These are phyloP conservation scores for Solanum rostratum DNA, from an alignment of 257 asterid genomes.

Conservation along the genomic window DNA sequence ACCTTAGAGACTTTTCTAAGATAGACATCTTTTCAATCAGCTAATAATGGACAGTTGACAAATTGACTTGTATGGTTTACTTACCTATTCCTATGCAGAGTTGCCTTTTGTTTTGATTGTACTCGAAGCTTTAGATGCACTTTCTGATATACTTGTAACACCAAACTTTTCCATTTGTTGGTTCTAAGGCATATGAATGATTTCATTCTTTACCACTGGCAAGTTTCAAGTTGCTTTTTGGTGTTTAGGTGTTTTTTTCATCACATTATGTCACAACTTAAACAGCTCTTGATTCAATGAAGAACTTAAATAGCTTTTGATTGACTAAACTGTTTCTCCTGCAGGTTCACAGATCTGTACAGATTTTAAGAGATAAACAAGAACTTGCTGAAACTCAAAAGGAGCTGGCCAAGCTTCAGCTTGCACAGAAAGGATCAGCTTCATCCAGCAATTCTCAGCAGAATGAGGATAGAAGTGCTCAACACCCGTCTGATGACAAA, in stretches of 20 bases:
- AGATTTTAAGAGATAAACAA: slow-evolving; percentile 86
- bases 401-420: slow-evolving; percentile 90
- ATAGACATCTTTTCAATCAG: not conserved
- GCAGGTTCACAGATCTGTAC: slow-evolving; percentile 93
- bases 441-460: slow-evolving; percentile 32
- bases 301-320: not conserved
- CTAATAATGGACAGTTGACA: not conserved
- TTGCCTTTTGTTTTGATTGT: not conserved
- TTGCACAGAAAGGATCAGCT: slow-evolving; percentile 61
- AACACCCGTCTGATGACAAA: slow-evolving; percentile 39
- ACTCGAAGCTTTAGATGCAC: not conserved
- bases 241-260: not conserved
- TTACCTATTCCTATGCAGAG: not conserved
- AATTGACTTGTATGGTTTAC: not conserved
- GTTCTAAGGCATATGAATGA: not conserved
- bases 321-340: not conserved
- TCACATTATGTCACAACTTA: not conserved
- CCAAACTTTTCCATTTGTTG: not conserved
- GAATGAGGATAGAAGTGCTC: slow-evolving; percentile 47
- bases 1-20: not conserved
- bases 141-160: not conserved
- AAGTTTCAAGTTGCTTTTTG: not conserved
- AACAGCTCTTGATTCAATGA: not conserved
- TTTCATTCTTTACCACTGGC: not conserved
- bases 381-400: slow-evolving; percentile 90